Conservation (phyloP, 257 asterid genomes). For the Solanum bukasovii region DNA sequence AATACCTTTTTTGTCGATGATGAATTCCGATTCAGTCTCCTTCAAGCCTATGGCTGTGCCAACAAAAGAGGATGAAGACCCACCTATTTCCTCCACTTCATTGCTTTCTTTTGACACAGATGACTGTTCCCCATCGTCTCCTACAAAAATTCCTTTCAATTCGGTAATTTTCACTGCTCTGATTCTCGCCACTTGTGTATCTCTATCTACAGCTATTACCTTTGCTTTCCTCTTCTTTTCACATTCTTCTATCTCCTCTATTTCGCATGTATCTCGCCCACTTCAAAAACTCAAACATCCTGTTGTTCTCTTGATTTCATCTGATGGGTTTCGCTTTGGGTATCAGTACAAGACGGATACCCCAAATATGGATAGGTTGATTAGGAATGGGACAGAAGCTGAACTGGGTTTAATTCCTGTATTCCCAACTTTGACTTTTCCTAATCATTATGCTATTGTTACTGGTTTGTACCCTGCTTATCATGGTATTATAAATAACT, state of each 20-base stretch:
- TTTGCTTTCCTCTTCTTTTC: slow-evolving; percentile 35
- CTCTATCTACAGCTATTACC: slow-evolving; percentile 41
- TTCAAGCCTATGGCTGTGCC: not conserved
- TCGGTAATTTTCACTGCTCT: slow-evolving; percentile 4
- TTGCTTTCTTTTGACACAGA: not conserved
- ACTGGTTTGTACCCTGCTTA: slow-evolving; percentile 68
- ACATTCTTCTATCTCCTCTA: not conserved
- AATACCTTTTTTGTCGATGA: not conserved
- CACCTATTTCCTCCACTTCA: not conserved
- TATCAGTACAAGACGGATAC: slow-evolving; percentile 54
- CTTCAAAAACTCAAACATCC: slow-evolving; percentile 44
- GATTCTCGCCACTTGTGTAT: slow-evolving; percentile 22
- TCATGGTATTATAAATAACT: slow-evolving; percentile 59
- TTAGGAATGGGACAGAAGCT: slow-evolving; percentile 56
- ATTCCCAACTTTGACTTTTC: slow-evolving; percentile 63
- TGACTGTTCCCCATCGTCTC: not conserved
- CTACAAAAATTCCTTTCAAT: not conserved
- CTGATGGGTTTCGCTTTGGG: slow-evolving; percentile 69
- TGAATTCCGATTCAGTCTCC: slow-evolving; percentile 34
- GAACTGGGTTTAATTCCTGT: slow-evolving; percentile 57
- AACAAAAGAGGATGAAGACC: not conserved
- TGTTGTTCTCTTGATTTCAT: slow-evolving; percentile 49
- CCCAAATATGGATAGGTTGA: slow-evolving; percentile 41
- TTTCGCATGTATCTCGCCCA: slow-evolving; percentile 26
- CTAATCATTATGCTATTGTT: slow-evolving; percentile 66